Base-by-base conservation (phyloP, 257 asterid species). In the Solanum gandarillasii region DNA sequence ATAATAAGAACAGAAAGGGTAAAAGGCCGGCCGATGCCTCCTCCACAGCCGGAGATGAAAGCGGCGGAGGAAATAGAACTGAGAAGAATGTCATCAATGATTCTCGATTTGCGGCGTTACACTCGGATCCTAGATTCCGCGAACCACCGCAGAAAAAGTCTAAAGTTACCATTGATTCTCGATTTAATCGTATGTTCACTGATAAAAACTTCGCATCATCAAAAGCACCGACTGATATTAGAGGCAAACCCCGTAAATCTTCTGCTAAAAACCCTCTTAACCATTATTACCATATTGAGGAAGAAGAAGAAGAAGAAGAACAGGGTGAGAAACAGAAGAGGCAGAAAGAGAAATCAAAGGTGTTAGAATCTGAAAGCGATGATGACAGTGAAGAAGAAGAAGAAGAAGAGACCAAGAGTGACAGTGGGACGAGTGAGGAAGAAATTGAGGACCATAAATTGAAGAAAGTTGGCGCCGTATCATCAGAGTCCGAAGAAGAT, bases 51-150 rank as follows among this genome's bases (percentile, higher is more conserved):
- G 82, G 10, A 35, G 62, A 38, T 27, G 83, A 12, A 41, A 83
- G 36, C 65, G 74, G 62, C 34, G 86, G 90, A 38, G 91, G 89
- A 82, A 83, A 48, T 34, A 88, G 82, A 10, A 87, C 67, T 41
- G 88, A 71, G 62, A 83, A 91, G 11, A 87, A 87, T 83, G 84
- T 78, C 83, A 93, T 95, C 52, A 91, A 89, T n/a, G 99, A 97
- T 75, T 84, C 93, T 72, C 96, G 99, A 81, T 95, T 97, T 89
- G 93, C 93, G 21, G 88, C 96, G 7, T 91, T 96, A 0, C 96
- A 94, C 73, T 87, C 95, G 48, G 99, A 97, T 91, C 98, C 99
- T 71, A 95, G 98, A 85, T 97, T 95, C 88, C 92, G 93, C 91
- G 96, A 95, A 79, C 95, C 98, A 46, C 94, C 98, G 4, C 94